Base-by-base conservation (phyloP, 2,329 filamentous ascomycete species). In the Fusarium praegraminearum region DNA sequence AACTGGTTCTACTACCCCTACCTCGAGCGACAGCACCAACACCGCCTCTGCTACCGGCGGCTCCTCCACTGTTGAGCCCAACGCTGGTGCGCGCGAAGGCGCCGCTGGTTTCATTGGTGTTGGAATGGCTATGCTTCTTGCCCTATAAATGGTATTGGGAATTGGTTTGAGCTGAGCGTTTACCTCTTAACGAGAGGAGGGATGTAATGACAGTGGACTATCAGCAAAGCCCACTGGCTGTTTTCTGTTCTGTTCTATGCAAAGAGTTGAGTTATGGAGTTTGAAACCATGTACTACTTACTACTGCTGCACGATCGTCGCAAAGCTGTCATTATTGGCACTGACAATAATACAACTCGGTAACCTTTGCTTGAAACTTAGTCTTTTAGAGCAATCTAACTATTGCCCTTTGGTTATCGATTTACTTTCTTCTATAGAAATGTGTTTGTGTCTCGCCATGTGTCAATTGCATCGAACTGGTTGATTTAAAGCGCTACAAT, bases 81-180 rank as follows among this genome's bases (percentile, higher is more conserved):
- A 56, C 18, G 55, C 38, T 62, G 68, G 64, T 51, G 45, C 64
- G 36, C 64, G 59, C 18, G 70, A 58, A 54, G 60, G 49, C 30
- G 62, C 71, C 15, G 63, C 62, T 33, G 68, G 76, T 36, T 22
- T 78, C 20, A 35, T 76, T 13, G 77, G 76, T 47, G 75, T 76
- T 8, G 65, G 69, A 10, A 50, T 76, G 56, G 76, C 75, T 30
- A 60, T 78, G 69, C 49, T 77, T 18, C 54, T 76, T 47, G 77
- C 75, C 55, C 63, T 79, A 26, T 78, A 70, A 73, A n/a, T 7
- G 46, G 22, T 20, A 24, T 24, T 40, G 20, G 32, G 18, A 12
- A 18, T 26, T 20, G 35, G 28, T n/a, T 26, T 24, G 33, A 9
- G 22, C 15, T 20, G 7, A 18, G 28, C 28, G n/a, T 43, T 47